A percentile compares a stretch with the other conserved stretches of the same genome.
Evolutionary conservation across 306 rosid genomes (phyloP).

Genomic region (Inga oerstediana): DNA sequence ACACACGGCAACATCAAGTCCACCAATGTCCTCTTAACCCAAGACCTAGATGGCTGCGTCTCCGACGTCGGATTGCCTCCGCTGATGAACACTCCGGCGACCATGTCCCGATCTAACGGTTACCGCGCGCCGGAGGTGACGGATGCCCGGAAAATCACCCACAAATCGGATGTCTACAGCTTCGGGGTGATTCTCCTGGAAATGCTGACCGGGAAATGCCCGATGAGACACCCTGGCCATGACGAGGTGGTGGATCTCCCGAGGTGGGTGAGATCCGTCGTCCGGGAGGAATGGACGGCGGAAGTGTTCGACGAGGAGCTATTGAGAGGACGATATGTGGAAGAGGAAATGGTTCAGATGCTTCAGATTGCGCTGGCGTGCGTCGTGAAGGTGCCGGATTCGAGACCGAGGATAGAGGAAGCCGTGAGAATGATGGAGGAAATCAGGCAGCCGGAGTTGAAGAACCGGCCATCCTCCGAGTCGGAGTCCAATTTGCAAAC

Average conservation of each 20-base stretch:
- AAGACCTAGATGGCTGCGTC: slow-evolving; percentile 64
- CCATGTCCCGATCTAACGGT: slow-evolving; percentile 60
- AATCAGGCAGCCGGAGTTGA: slow-evolving; percentile 54
- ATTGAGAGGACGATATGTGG: slow-evolving; percentile 56
- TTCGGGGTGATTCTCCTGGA: slow-evolving; percentile 80
- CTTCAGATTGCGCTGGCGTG: slow-evolving; percentile 78
- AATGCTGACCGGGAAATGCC: slow-evolving; percentile 72
- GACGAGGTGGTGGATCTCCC: slow-evolving; percentile 76
- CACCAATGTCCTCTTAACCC: slow-evolving; percentile 67
- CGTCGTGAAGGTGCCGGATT: slow-evolving; percentile 60
- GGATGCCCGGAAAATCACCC: slow-evolving; percentile 59
- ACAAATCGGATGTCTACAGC: slow-evolving; percentile 77
- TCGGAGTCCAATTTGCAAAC: slow-evolving; percentile 64
- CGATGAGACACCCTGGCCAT: slow-evolving; percentile 58
- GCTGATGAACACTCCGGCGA: slow-evolving; percentile 57
- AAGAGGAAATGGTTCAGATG: slow-evolving; percentile 89
- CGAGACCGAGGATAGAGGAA: slow-evolving; percentile 68
- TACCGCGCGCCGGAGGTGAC: slow-evolving; percentile 75
- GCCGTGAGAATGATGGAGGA: slow-evolving; percentile 70
- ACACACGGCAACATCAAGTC: slow-evolving; percentile 83
- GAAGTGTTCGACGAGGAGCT: slow-evolving; percentile 85
- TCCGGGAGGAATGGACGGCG: slow-evolving; percentile 89
- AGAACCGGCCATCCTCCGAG: slow-evolving; percentile 59
- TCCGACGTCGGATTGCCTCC: slow-evolving; percentile 66
- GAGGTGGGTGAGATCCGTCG: slow-evolving; percentile 84